Evolutionary conservation across 2,329 filamentous ascomycete species (phyloP).

Genomic region (Epichloe glyceriae): DNA sequence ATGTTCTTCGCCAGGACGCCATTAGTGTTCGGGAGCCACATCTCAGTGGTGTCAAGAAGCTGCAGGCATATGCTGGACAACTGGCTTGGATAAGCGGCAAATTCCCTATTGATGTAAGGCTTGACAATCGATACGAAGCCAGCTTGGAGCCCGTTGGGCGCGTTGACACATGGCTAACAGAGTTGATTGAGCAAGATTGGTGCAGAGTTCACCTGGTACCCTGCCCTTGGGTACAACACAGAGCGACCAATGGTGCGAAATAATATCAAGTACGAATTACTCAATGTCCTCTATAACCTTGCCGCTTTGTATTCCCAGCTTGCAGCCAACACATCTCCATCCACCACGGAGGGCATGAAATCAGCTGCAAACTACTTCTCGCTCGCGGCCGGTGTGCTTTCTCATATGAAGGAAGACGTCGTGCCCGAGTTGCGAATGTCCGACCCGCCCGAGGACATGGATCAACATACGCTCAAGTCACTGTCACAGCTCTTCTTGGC

Average conservation of each 20-base stretch:
- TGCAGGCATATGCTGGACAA: slow-evolving; percentile 87
- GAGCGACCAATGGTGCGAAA: slow-evolving; percentile 55
- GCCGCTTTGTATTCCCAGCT: slow-evolving; percentile 89
- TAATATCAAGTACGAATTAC: slow-evolving; percentile 69
- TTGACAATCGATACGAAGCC: not conserved
- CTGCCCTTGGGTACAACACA: slow-evolving; percentile 79
- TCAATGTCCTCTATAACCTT: slow-evolving; percentile 88
- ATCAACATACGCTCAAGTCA: slow-evolving; percentile 71
- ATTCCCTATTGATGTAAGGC: slow-evolving; percentile 75
- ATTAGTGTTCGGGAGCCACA: slow-evolving; percentile 82
- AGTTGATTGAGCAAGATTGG: slow-evolving; percentile 49
- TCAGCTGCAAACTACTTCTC: slow-evolving; percentile 83
- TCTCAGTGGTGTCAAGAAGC: slow-evolving; percentile 68
- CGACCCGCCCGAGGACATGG: slow-evolving; percentile 90
- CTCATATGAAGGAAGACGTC: slow-evolving; percentile 61
- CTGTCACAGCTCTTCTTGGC: slow-evolving; percentile 75
- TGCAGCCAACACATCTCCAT: slow-evolving; percentile 65
- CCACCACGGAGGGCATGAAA: slow-evolving; percentile 71
- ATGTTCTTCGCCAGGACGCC: slow-evolving; percentile 72
- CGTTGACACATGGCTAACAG: slow-evolving; percentile 7
- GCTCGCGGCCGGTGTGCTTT: slow-evolving; percentile 70
- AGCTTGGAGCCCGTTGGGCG: not conserved
- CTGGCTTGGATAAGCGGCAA: slow-evolving; percentile 88
- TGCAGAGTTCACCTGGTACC: slow-evolving; percentile 93
- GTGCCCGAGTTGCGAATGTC: slow-evolving; percentile 72